phyloP scores from a whole-genome alignment of 345 rosid genomes.

The Physaria fendleri region DNA sequence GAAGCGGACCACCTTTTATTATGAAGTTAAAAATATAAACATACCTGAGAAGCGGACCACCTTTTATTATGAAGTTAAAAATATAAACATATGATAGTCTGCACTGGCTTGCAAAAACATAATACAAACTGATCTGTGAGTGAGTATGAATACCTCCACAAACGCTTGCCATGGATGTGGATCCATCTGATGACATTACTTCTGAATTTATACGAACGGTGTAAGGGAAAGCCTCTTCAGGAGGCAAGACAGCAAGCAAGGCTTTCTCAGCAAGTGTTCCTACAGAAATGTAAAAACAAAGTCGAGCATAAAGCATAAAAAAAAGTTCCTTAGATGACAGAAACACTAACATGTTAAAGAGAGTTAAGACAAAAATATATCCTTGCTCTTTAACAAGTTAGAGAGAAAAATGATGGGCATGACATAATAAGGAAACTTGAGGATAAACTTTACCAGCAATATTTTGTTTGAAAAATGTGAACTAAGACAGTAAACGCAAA shows the following conservation, averaged over 20 bases:
- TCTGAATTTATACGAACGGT: slow-evolving; percentile 87
- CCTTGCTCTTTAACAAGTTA: background rate
- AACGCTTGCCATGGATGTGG: slow-evolving; percentile 96
- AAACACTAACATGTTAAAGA: background rate
- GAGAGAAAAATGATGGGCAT: background rate
- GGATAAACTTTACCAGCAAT: background rate
- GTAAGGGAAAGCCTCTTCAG: slow-evolving; percentile 72
- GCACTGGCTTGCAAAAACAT: background rate
- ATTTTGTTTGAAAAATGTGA: background rate
- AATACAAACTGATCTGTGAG: background rate
- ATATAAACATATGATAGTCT: background rate
- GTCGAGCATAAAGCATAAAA: background rate
- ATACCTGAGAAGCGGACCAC: slow-evolving; percentile 47
- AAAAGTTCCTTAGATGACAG: background rate
- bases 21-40: background rate
- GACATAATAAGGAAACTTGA: background rate
- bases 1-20: slow-evolving; percentile 15
- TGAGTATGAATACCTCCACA: slow-evolving; percentile 67
- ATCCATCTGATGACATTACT: slow-evolving; percentile 99
- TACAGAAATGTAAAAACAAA: slow-evolving; percentile 18
- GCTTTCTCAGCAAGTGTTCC: slow-evolving; percentile 99
- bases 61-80: background rate
- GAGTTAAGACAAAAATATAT: background rate
- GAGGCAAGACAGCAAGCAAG: slow-evolving; percentile 79
- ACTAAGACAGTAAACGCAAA: background rate